phyloP scores from a whole-genome alignment of 257 asterid species.

The Solanum etuberosum region DNA sequence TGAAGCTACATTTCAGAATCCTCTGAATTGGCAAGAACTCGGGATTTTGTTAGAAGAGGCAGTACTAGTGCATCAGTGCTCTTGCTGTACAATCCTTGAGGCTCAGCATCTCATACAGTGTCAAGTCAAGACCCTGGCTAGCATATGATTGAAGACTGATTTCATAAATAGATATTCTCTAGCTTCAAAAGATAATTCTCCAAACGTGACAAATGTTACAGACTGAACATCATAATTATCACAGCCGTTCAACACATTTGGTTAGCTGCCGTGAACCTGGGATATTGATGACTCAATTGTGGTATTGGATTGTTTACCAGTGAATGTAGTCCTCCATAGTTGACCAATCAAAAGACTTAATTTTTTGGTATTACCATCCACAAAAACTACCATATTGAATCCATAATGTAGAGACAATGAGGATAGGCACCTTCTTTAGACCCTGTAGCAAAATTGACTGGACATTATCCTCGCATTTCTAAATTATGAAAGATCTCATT shows the following conservation, averaged over 20 bases:
- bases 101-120: constrained; percentile 17
- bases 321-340: background rate
- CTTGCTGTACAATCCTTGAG: constrained; percentile 9
- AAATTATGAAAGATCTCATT: constrained; percentile 15
- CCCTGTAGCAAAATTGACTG: constrained; percentile 13
- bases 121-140: background rate
- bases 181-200: background rate
- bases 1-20: constrained; percentile 21
- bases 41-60: constrained; percentile 13
- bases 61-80: constrained; percentile 7
- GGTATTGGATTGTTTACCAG: background rate
- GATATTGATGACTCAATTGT: background rate
- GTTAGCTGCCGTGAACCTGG: background rate
- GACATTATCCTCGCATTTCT: constrained; percentile 33
- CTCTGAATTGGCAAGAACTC: constrained; percentile 14
- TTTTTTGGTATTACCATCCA: constrained; percentile 7
- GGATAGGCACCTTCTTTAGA: constrained; percentile 44
- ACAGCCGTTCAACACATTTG: background rate
- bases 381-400: constrained; percentile 16
- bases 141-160: background rate
- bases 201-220: background rate
- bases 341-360: constrained; percentile 1
- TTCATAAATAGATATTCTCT: background rate
- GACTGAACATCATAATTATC: constrained; percentile 2
- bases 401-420: constrained; percentile 27